Evolutionary conservation across 805 yeast genomes (phyloP).

Genomic region (Grigorovia jiainica): DNA sequence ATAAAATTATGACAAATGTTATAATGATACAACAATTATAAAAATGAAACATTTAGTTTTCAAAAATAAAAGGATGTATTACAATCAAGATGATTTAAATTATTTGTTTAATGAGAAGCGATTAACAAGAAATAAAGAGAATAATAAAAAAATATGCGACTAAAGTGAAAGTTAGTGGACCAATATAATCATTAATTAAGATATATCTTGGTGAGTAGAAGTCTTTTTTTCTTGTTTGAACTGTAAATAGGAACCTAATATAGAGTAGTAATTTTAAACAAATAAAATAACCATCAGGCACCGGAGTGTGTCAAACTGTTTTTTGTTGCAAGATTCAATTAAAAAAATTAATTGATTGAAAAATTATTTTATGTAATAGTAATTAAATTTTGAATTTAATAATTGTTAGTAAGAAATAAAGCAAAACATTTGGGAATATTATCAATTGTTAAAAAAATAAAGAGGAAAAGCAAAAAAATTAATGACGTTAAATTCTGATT

Average conservation of each 20-base stretch:
- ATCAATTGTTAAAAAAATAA: neutral
- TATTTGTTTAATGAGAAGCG: neutral
- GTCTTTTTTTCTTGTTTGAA: conserved; percentile 62
- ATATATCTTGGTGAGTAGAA: conserved; percentile 63
- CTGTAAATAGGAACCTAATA: conserved; percentile 60
- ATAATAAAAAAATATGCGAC: conserved; percentile 9
- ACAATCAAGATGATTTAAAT: too few relatives aligned
- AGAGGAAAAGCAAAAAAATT: conserved; percentile 3
- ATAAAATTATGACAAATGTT: too few relatives aligned
- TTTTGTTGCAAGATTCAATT: neutral
- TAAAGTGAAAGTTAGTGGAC: conserved; percentile 51
- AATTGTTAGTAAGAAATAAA: neutral
- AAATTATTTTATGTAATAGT: neutral
- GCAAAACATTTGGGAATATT: neutral
- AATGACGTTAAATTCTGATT: conserved; percentile 6
- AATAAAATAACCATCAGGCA: conserved; percentile 7
- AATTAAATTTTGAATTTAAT: too few relatives aligned
- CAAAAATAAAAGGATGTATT: neutral
- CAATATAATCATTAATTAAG: conserved; percentile 38
- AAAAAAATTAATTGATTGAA: neutral
- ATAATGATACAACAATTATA: too few relatives aligned
- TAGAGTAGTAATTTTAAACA: conserved; percentile 1
- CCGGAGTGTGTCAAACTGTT: conserved; percentile 15
- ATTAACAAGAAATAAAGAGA: neutral
- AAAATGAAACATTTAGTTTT: too few relatives aligned